Conservation (phyloP, 257 asterid genomes). For the Salvia splendens region DNA sequence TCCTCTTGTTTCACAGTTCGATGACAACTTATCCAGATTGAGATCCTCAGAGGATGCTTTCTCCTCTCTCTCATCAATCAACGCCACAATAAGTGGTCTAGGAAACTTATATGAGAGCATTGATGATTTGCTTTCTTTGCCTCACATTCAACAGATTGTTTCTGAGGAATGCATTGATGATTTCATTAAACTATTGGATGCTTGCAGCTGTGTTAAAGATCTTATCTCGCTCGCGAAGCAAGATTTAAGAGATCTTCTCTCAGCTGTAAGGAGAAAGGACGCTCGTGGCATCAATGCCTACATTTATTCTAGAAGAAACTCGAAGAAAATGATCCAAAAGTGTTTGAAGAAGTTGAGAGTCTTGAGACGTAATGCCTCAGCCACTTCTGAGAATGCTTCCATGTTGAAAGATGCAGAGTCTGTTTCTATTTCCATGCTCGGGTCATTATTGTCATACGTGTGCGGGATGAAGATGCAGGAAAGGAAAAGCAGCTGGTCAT, state of each 20-base stretch:
- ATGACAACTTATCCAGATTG: conserved; percentile 31
- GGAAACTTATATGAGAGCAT: conserved; percentile 32
- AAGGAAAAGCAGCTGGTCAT: conserved; percentile 28
- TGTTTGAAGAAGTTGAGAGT: conserved; percentile 32
- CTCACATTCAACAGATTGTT: conserved; percentile 30
- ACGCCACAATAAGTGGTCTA: conserved; percentile 29
- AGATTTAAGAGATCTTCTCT: conserved; percentile 33
- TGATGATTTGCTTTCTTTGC: conserved; percentile 37
- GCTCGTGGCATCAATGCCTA: conserved; percentile 22
- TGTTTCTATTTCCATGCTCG: conserved; percentile 31
- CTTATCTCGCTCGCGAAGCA: conserved; percentile 32
- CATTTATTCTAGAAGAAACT: conserved; percentile 26
- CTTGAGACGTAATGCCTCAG: conserved; percentile 12
- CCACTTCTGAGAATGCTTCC: background rate
- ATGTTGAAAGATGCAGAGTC: conserved; percentile 38
- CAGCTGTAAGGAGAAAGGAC: conserved; percentile 40
- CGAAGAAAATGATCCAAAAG: conserved; percentile 41
- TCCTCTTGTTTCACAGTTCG: conserved; percentile 38
- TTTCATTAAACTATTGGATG: conserved; percentile 38
- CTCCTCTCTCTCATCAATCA: conserved; percentile 35
- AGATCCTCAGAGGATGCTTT: conserved; percentile 32
- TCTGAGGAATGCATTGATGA: conserved; percentile 36
- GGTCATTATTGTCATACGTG: conserved; percentile 32
- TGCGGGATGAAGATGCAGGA: conserved; percentile 27
- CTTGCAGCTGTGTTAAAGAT: conserved; percentile 36